Percentiles rank a stretch among this genome's conserved stretches.
phyloP scores from a whole-genome alignment of 106 monocot genomes.

The Dioscorea zingiberensis region DNA sequence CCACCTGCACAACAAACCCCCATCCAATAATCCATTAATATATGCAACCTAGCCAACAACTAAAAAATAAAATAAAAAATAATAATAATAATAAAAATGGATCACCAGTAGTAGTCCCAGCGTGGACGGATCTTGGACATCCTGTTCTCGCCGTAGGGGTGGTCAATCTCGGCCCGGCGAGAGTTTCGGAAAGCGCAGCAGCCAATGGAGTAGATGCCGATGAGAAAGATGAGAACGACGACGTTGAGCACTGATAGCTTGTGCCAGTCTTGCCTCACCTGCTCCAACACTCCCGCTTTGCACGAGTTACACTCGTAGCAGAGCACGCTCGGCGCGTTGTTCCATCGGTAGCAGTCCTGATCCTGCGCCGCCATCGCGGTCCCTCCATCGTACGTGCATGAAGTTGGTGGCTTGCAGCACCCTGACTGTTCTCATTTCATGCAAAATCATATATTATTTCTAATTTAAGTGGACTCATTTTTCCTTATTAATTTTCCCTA shows the following conservation, averaged over 20 bases:
- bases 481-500: too few species aligned
- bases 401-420: slow-evolving; percentile 93
- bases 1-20: slow-evolving; percentile 37
- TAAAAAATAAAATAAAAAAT: neutral
- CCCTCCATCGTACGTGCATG: slow-evolving; percentile 58
- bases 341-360: slow-evolving; percentile 91
- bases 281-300: slow-evolving; percentile 89
- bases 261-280: slow-evolving; percentile 73
- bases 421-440: slow-evolving; percentile 55
- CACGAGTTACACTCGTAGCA: slow-evolving; percentile 91
- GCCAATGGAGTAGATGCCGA: slow-evolving; percentile 74
- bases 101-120: slow-evolving; percentile 80
- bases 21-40: too few species aligned
- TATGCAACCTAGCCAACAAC: neutral
- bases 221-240: slow-evolving; percentile 59
- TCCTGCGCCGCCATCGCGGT: slow-evolving; percentile 39
- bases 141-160: slow-evolving; percentile 52
- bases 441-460: too few species aligned
- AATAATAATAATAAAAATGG: too few species aligned
- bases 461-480: too few species aligned
- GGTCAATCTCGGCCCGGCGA: slow-evolving; percentile 28
- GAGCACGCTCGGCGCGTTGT: slow-evolving; percentile 55
- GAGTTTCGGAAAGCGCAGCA: slow-evolving; percentile 93
- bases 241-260: slow-evolving; percentile 79
- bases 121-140: slow-evolving; percentile 77